phyloP scores from a whole-genome alignment of 352 stramenopile genomes.

The Phytopythium helicoides region DNA sequence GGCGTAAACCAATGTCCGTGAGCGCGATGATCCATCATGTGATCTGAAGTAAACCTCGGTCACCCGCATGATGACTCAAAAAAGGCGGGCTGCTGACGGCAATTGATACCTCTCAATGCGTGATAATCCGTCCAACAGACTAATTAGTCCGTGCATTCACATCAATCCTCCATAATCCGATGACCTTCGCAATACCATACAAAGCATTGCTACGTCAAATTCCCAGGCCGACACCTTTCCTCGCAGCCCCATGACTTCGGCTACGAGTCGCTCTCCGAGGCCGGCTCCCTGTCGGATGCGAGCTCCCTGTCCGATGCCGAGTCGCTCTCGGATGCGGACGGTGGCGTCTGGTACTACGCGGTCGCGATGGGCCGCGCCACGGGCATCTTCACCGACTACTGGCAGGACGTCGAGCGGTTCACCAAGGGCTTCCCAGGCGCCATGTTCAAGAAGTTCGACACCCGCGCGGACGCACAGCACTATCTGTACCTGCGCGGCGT shows the following conservation, averaged over 20 bases:
- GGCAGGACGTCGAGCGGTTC: not conserved
- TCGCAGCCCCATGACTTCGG: not conserved
- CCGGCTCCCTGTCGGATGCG: not conserved
- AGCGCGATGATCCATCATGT: too few relatives aligned
- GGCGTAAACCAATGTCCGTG: too few relatives aligned
- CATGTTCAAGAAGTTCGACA: not conserved
- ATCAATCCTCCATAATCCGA: too few relatives aligned
- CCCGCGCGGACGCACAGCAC: not conserved
- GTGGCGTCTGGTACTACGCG: conserved; percentile 1
- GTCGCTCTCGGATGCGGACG: not conserved
- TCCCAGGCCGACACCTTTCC: too few relatives aligned
- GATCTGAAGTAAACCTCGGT: too few relatives aligned
- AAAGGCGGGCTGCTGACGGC: too few relatives aligned
- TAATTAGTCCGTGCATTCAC: too few relatives aligned
- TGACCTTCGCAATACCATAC: too few relatives aligned
- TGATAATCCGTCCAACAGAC: too few relatives aligned
- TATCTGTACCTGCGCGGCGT: conserved; percentile 1
- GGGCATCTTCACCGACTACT: conserved; percentile 10
- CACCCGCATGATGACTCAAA: too few relatives aligned
- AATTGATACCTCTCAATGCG: too few relatives aligned
- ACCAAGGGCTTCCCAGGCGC: conserved; percentile 3
- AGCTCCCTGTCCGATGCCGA: not conserved
- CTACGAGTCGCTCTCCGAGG: not conserved
- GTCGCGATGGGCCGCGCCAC: not conserved
- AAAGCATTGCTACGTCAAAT: too few relatives aligned